Conservation (phyloP, 306 rosid species). For the Trifolium repens region DNA sequence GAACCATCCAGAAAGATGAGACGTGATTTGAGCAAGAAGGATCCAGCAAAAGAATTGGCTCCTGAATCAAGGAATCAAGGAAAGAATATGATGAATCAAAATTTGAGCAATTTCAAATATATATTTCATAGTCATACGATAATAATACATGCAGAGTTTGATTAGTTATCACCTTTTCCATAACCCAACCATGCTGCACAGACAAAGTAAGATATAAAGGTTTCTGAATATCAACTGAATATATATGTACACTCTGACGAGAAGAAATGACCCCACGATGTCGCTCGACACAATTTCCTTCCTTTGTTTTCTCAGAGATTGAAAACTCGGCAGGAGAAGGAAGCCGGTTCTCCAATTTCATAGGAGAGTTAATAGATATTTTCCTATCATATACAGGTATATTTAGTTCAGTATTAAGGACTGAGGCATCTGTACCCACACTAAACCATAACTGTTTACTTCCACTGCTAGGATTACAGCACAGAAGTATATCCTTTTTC, state of each 20-base stretch:
- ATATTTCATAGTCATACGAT: neutral
- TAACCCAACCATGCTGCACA: constrained; percentile 87
- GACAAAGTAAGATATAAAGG: constrained; percentile 75
- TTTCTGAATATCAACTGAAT: constrained; percentile 86
- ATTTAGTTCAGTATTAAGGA: constrained; percentile 92
- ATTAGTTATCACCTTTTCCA: constrained; percentile 79
- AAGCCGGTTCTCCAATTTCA: constrained; percentile 91
- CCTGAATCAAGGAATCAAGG: constrained; percentile 55
- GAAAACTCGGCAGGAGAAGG: constrained; percentile 89
- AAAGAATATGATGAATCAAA: constrained; percentile 23
- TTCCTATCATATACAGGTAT: constrained; percentile 95
- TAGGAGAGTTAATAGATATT: constrained; percentile 80
- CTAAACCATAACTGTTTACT: constrained; percentile 83
- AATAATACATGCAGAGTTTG: constrained; percentile 25
- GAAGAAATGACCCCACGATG: constrained; percentile 72
- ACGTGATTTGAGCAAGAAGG: constrained; percentile 67
- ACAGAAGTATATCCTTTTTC: constrained; percentile 83
- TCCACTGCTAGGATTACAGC: constrained; percentile 65
- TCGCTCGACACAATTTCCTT: constrained; percentile 66
- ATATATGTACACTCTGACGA: constrained; percentile 75
- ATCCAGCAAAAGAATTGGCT: constrained; percentile 81
- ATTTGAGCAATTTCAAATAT: neutral
- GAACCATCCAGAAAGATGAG: constrained; percentile 90
- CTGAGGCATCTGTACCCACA: constrained; percentile 85
- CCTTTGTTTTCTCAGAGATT: constrained; percentile 75